phyloP scores from a whole-genome alignment of 2,329 filamentous ascomycete genomes.

The Pezicula radicicola region DNA sequence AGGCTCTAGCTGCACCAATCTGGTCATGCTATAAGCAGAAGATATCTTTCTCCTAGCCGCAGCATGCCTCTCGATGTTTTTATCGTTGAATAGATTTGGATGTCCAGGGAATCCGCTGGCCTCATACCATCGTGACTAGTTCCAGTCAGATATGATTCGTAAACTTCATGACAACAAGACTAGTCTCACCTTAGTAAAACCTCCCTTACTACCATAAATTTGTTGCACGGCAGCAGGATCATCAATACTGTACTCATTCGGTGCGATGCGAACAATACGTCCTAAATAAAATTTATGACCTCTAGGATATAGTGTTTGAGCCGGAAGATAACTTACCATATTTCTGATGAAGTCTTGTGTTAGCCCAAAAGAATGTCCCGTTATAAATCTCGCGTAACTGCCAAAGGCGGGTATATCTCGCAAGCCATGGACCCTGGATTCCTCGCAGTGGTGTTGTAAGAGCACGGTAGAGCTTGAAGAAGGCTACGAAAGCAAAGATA shows the following conservation, averaged over 20 bases:
- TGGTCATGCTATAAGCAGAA: constrained; percentile 41
- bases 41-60: constrained; percentile 36
- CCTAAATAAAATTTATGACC: too few species aligned
- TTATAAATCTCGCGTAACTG: too few species aligned
- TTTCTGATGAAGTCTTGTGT: neutral
- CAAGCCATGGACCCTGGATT: too few species aligned
- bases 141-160: neutral
- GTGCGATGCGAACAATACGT: constrained; percentile 42
- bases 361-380: too few species aligned
- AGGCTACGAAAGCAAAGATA: too few species aligned
- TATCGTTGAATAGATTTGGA: constrained; percentile 27
- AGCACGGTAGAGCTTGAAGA: too few species aligned
- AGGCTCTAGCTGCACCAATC: constrained; percentile 40
- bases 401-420: too few species aligned
- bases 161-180: too few species aligned
- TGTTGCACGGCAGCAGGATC: constrained; percentile 36
- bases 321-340: neutral
- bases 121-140: constrained; percentile 19
- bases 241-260: constrained; percentile 43
- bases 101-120: constrained; percentile 12
- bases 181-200: constrained; percentile 31
- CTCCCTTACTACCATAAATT: constrained; percentile 37
- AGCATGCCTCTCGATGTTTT: constrained; percentile 34
- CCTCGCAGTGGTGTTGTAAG: too few species aligned
- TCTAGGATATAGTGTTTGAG: too few species aligned